Evolutionary conservation across 2,329 filamentous ascomycete species (phyloP).

Genomic region (Pleoardoris graminearum): DNA sequence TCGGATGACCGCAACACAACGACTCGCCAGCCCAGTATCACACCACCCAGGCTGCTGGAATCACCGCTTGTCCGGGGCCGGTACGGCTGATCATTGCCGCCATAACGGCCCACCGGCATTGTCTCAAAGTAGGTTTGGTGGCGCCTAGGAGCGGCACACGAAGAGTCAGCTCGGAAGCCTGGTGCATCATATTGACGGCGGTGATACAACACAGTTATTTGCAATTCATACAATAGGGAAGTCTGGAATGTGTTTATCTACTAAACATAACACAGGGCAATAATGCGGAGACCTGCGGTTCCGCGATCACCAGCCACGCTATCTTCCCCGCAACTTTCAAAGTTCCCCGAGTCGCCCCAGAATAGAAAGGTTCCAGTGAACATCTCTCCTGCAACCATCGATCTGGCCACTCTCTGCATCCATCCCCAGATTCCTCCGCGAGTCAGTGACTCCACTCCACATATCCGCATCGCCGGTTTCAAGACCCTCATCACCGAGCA

Average conservation of each 20-base stretch:
- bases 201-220: no score
- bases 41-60: constrained; percentile 2
- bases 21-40: constrained; percentile 1
- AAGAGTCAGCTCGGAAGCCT: no score
- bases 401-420: constrained; percentile 26
- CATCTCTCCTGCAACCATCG: constrained; percentile 9
- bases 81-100: not conserved
- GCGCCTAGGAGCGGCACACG: not conserved
- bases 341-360: constrained; percentile 16
- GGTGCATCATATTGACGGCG: no score
- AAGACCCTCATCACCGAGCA: constrained; percentile 1
- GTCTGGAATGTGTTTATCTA: not conserved
- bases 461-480: constrained; percentile 29
- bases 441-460: constrained; percentile 27
- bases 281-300: constrained; percentile 5
- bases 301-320: constrained; percentile 20
- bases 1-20: constrained; percentile 7
- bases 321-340: constrained; percentile 40
- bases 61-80: not conserved
- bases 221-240: not conserved
- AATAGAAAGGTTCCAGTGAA: constrained; percentile 22
- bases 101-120: constrained; percentile 1
- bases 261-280: not conserved
- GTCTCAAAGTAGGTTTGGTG: not conserved
- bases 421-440: constrained; percentile 21